A percentile compares a stretch with the other conserved stretches of the same genome.
Evolutionary conservation across 257 asterid species (phyloP).

Genomic region (Handroanthus guayacan): DNA sequence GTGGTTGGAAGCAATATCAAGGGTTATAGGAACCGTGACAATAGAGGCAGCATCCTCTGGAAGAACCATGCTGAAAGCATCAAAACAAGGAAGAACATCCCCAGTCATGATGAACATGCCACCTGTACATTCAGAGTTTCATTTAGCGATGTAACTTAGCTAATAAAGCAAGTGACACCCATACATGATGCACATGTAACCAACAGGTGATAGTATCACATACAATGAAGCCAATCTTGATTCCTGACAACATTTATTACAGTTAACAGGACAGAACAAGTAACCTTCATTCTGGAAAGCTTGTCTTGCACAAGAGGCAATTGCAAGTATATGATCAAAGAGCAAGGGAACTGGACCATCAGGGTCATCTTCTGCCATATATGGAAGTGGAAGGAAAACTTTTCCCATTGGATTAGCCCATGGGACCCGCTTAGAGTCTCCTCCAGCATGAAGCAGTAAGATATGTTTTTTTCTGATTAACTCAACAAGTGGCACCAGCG

Average conservation of each 20-base stretch:
- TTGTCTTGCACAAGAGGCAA: slow-evolving; percentile 92
- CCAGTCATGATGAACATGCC: slow-evolving; percentile 97
- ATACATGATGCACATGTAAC: slow-evolving; percentile 32
- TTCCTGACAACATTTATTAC: slow-evolving; percentile 37
- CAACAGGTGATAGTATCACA: slow-evolving; percentile 38
- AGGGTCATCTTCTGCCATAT: slow-evolving; percentile 87
- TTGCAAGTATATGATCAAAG: slow-evolving; percentile 95
- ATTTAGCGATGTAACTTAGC: slow-evolving; percentile 28
- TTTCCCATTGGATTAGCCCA: slow-evolving; percentile 99
- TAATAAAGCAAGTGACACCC: slow-evolving; percentile 17
- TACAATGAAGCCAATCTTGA: slow-evolving; percentile 41
- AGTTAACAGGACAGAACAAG: slow-evolving; percentile 44
- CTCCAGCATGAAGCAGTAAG: slow-evolving; percentile 95
- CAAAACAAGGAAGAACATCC: slow-evolving; percentile 99
- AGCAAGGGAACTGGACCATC: slow-evolving; percentile 96
- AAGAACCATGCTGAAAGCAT: slow-evolving; percentile 86
- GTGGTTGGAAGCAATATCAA: slow-evolving; percentile 93
- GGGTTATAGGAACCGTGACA: slow-evolving; percentile 90
- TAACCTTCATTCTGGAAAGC: slow-evolving; percentile 84
- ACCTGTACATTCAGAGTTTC: slow-evolving; percentile 59
- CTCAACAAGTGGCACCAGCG: slow-evolving; percentile 56
- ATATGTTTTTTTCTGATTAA: slow-evolving; percentile 74
- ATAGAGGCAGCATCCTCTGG: slow-evolving; percentile 87
- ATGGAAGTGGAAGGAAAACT: slow-evolving; percentile 96
- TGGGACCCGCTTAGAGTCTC: slow-evolving; percentile 98